Evolutionary conservation across 441 rosid species (phyloP).

Genomic region (Pelargonium citronellum): DNA sequence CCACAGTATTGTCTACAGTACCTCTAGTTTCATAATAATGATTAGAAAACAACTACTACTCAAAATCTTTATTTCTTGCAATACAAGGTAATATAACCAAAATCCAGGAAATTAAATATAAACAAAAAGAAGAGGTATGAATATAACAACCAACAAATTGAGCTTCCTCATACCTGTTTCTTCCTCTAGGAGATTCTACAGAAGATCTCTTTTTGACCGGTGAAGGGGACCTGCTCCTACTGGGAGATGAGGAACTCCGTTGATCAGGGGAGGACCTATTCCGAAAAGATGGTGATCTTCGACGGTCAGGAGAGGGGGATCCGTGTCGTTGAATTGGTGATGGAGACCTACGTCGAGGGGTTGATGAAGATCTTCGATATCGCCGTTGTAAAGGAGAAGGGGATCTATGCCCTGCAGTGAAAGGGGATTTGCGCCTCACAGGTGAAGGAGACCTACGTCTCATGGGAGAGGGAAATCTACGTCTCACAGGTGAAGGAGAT

Average conservation of each 20-base stretch:
- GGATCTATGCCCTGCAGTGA: too few species aligned
- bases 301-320: constrained; percentile 36
- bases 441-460: too few species aligned
- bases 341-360: constrained; percentile 37
- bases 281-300: constrained; percentile 13
- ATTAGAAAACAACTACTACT: not conserved
- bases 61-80: not conserved
- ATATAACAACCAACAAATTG: constrained; percentile 1
- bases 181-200: constrained; percentile 36
- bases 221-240: not conserved
- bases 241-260: not conserved
- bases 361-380: constrained; percentile 34
- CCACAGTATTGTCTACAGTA: not conserved
- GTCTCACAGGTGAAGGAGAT: not conserved
- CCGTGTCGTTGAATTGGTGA: constrained; percentile 26
- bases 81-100: not conserved
- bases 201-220: constrained; percentile 26
- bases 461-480: too few species aligned
- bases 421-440: too few species aligned
- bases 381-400: not conserved
- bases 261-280: not conserved
- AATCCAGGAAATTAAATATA: not conserved
- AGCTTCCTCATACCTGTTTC: constrained; percentile 37
- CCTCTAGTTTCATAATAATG: not conserved
- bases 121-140: not conserved